Percentiles rank a stretch among this genome's conserved stretches.
phyloP scores from a whole-genome alignment of 768 basidiomycete genomes.

The Lyophyllum atratum region DNA sequence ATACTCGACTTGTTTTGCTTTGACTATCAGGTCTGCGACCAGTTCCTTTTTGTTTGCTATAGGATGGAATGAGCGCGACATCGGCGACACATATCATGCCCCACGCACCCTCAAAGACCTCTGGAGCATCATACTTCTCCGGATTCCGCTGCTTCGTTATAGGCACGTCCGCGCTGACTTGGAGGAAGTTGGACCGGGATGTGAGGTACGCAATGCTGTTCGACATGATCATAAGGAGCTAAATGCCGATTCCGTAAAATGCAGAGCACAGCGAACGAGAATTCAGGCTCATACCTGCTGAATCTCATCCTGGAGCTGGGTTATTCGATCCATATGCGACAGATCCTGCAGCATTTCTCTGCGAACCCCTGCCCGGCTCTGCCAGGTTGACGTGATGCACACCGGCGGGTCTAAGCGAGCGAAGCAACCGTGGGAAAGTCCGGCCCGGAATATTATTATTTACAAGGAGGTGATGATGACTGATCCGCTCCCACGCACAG shows the following conservation, averaged over 20 bases:
- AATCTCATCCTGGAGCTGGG: constrained; percentile 93
- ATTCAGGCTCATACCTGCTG: constrained; percentile 59
- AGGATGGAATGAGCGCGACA: neutral
- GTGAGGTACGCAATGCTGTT: constrained; percentile 81
- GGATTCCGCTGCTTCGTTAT: constrained; percentile 77
- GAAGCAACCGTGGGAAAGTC: neutral
- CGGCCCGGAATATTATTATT: neutral
- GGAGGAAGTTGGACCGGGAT: constrained; percentile 71
- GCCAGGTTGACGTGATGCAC: neutral
- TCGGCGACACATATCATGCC: neutral
- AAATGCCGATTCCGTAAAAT: neutral
- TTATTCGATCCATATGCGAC: constrained; percentile 94
- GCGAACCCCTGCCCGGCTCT: constrained; percentile 23
- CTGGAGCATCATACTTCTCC: constrained; percentile 71
- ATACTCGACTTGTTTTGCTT: constrained; percentile 88
- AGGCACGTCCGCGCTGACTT: constrained; percentile 80
- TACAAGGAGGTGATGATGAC: neutral
- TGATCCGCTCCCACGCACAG: constrained; percentile 1
- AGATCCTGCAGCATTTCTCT: constrained; percentile 91
- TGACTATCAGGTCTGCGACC: constrained; percentile 77
- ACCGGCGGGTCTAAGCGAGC: neutral
- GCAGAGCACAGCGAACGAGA: neutral
- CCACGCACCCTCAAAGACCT: constrained; percentile 70
- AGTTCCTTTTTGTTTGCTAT: constrained; percentile 85
- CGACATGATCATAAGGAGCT: constrained; percentile 91